phyloP scores from a whole-genome alignment of 2,329 filamentous ascomycete species.

The Penicillium glabrum region DNA sequence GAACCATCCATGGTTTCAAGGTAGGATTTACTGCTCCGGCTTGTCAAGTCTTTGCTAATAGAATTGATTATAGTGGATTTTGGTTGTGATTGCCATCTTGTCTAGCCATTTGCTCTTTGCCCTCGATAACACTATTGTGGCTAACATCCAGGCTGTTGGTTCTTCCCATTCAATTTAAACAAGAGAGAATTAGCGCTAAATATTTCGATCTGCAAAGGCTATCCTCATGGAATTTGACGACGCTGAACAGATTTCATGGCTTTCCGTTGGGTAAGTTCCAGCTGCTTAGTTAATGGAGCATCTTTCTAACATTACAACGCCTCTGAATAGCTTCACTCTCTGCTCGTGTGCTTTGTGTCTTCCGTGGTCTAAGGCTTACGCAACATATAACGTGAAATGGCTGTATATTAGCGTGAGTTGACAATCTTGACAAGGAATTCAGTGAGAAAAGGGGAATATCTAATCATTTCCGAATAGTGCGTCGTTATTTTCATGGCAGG shows the following conservation, averaged over 20 bases:
- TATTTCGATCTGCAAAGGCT: neutral
- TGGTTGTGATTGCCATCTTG: conserved; percentile 28
- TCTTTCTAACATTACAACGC: neutral
- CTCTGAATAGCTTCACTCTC: neutral
- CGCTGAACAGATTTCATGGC: neutral
- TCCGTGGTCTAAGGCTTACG: neutral
- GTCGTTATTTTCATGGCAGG: conserved; percentile 19
- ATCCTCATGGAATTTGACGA: neutral
- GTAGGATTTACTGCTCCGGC: neutral
- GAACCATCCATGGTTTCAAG: neutral
- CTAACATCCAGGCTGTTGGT: conserved; percentile 50
- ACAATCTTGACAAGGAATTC: neutral
- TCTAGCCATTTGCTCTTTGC: conserved; percentile 40
- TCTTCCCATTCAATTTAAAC: conserved; percentile 12
- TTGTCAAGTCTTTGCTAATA: neutral
- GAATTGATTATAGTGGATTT: conserved; percentile 5
- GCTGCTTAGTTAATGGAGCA: neutral
- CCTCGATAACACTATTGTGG: conserved; percentile 50
- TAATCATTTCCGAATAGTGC: neutral
- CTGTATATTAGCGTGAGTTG: neutral
- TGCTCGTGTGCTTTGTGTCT: neutral
- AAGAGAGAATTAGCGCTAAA: neutral
- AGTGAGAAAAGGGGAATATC: neutral
- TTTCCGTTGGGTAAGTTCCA: neutral
- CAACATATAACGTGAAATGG: neutral